Conservation (phyloP, 208 protist species). For the Novymonas esmeraldas region DNA sequence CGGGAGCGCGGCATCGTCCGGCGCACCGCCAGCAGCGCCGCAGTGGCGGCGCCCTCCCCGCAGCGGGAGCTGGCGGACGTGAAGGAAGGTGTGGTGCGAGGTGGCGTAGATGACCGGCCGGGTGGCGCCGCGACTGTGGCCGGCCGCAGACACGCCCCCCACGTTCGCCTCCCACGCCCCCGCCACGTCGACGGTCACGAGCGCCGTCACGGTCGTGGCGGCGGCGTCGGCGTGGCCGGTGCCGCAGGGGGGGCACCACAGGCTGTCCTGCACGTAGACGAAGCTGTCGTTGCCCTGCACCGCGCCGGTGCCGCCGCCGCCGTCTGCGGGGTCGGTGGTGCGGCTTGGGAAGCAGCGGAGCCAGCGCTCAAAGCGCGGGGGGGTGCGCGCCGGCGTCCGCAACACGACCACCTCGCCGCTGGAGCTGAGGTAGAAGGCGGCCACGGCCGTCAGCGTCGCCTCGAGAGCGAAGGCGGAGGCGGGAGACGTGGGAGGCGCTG, state of each 20-base stretch:
- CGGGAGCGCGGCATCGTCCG: conserved; percentile 22
- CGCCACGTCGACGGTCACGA: conserved; percentile 22
- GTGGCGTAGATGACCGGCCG: conserved; percentile 24
- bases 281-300: conserved; percentile 8
- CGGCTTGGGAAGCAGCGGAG: conserved; percentile 55
- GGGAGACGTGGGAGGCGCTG: background rate
- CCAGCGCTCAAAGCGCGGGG: conserved; percentile 46
- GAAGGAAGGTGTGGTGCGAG: conserved; percentile 22
- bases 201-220: conserved; percentile 11
- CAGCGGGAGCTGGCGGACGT: conserved; percentile 27
- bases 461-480: conserved; percentile 46
- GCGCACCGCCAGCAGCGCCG: background rate
- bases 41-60: background rate
- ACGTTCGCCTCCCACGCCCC: conserved; percentile 22
- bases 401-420: conserved; percentile 63
- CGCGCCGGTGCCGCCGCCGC: background rate
- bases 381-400: conserved; percentile 14
- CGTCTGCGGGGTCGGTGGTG: background rate
- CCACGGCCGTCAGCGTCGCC: conserved; percentile 44
- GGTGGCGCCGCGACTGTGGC: conserved; percentile 5
- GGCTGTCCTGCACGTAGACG: conserved; percentile 35
- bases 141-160: conserved; percentile 9
- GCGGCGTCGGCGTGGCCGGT: background rate
- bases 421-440: conserved; percentile 53
- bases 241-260: conserved; percentile 33